Evolutionary conservation across 371 early-diverging fungal species (phyloP).

Genomic region (Mortierella sp.): DNA sequence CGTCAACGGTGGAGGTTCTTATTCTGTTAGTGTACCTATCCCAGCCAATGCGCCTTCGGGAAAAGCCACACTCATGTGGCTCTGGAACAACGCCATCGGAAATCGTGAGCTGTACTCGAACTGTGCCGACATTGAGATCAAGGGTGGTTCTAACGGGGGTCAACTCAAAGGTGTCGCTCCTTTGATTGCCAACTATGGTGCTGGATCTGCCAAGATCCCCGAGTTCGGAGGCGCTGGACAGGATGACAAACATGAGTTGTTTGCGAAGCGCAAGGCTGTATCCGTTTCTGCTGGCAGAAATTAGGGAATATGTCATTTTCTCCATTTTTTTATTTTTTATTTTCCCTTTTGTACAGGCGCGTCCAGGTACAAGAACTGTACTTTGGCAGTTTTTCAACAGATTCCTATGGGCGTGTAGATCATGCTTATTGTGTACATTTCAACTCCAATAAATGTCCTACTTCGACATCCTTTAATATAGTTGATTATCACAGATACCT

Average conservation of each 20-base stretch:
- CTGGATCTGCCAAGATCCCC: constrained; percentile 1
- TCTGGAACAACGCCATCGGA: constrained; percentile 75
- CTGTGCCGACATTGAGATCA: constrained; percentile 74
- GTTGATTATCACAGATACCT: no score
- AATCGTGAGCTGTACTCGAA: constrained; percentile 79
- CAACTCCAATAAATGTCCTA: no score
- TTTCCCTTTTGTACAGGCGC: no score
- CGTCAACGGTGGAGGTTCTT: constrained; percentile 2
- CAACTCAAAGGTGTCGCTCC: constrained; percentile 16
- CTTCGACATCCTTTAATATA: no score
- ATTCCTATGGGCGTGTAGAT: no score
- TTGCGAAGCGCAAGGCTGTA: constrained; percentile 13
- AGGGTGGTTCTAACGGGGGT: constrained; percentile 44
- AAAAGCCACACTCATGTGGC: constrained; percentile 66
- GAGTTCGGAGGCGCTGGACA: constrained; percentile 17
- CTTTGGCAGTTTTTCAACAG: no score
- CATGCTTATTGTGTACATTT: no score
- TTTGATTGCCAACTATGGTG: constrained; percentile 32
- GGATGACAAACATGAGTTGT: constrained; percentile 9
- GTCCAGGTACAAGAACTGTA: no score
- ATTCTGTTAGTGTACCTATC: constrained; percentile 56
- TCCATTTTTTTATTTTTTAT: no score
- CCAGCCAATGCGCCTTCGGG: constrained; percentile 62
- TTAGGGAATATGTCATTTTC: no score
- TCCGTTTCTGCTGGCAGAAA: neutral